Evolutionary conservation across 805 yeast species (phyloP).

Genomic region (Yarrowia yakushimensis): DNA sequence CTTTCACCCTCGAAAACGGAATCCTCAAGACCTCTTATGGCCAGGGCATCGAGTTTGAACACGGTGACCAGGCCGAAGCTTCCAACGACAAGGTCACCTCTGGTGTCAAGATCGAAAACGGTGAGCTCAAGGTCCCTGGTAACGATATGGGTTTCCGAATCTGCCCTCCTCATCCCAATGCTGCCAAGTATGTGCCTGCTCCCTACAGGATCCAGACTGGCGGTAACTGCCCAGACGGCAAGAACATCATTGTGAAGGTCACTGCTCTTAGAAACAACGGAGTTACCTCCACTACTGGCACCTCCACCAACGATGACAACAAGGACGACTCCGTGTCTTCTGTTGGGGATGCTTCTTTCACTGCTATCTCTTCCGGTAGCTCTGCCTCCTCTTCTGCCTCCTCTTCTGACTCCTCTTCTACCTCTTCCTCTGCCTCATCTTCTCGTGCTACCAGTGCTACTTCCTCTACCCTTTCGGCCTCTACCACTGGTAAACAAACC

Average conservation of each 20-base stretch:
- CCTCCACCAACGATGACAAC: background rate
- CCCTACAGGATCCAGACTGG: constrained; percentile 15
- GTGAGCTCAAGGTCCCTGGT: constrained; percentile 13
- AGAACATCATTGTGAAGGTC: background rate
- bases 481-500: background rate
- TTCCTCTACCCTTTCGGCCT: background rate
- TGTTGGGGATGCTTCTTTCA: background rate
- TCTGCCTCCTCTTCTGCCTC: background rate
- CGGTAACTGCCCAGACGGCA: background rate
- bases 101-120: background rate
- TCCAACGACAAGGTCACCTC: background rate
- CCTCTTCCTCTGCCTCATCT: background rate
- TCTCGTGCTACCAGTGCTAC: background rate
- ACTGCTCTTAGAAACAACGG: background rate
- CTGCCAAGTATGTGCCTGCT: constrained; percentile 4
- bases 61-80: constrained; percentile 14
- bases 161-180: constrained; percentile 5
- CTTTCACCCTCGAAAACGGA: background rate
- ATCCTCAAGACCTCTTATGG: constrained; percentile 13
- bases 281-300: background rate
- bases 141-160: constrained; percentile 20
- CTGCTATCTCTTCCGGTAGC: background rate
- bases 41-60: constrained; percentile 7
- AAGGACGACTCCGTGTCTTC: background rate
- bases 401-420: background rate